Evolutionary conservation across 495 filamentous ascomycete species (phyloP).

Genomic region (Penicillium subrubescens): DNA sequence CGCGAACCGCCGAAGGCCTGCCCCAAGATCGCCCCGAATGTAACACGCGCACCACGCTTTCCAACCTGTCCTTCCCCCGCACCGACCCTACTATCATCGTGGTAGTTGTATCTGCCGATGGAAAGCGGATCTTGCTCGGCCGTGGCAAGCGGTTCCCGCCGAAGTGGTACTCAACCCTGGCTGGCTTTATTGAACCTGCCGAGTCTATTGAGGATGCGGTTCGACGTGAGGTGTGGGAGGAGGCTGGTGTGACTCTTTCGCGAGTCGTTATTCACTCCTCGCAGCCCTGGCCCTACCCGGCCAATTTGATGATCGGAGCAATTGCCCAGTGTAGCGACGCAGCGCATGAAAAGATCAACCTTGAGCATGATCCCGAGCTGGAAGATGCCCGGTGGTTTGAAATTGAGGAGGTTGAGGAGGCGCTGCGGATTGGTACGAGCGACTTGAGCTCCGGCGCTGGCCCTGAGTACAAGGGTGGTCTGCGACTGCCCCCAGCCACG

Average conservation of each 20-base stretch:
- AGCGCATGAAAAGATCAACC: slow-evolving; percentile 73
- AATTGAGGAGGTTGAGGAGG: slow-evolving; percentile 61
- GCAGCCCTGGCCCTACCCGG: slow-evolving; percentile 89
- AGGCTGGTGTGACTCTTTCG: slow-evolving; percentile 81
- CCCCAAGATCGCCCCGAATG: slow-evolving; percentile 63
- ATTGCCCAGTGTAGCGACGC: slow-evolving; percentile 80
- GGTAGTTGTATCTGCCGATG: slow-evolving; percentile 78
- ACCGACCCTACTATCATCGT: slow-evolving; percentile 97
- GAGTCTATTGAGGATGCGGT: slow-evolving; percentile 96
- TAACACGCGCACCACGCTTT: slow-evolving; percentile 63
- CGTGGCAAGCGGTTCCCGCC: slow-evolving; percentile 81
- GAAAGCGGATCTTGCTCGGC: slow-evolving; percentile 77
- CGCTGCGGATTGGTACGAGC: slow-evolving; percentile 60
- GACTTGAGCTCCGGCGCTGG: slow-evolving; percentile 65
- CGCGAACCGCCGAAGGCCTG: slow-evolving; percentile 35
- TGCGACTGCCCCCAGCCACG: slow-evolving; percentile 73
- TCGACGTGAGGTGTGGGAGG: slow-evolving; percentile 93
- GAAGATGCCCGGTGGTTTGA: slow-evolving; percentile 86
- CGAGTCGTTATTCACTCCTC: slow-evolving; percentile 89
- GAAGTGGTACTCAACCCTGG: slow-evolving; percentile 85
- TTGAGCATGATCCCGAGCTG: slow-evolving; percentile 88
- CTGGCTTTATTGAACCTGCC: slow-evolving; percentile 93
- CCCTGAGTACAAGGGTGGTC: slow-evolving; percentile 66
- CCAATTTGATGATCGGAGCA: slow-evolving; percentile 92
- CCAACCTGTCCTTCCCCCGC: slow-evolving; percentile 88